These are phyloP conservation scores for Scheffersomyces segobiensis DNA, from an alignment of 1,139 yeast species.

Conservation along the genomic window DNA sequence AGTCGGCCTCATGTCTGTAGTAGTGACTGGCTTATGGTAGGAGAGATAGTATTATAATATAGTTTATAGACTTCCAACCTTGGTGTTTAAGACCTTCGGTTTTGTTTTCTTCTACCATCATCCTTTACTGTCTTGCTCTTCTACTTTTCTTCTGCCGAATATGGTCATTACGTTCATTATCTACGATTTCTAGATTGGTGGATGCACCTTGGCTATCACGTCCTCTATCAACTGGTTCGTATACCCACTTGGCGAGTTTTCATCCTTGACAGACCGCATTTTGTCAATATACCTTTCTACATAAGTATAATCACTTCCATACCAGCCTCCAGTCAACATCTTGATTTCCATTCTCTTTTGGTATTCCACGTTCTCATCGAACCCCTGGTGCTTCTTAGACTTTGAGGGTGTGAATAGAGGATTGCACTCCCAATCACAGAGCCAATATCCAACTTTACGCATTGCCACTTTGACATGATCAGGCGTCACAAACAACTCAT, in stretches of 20 bases:
- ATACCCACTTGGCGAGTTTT: slow-evolving; percentile 33
- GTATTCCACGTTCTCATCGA: slow-evolving; percentile 10
- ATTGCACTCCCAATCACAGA: slow-evolving; percentile 45
- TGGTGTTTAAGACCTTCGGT: too few relatives aligned
- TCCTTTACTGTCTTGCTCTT: too few relatives aligned
- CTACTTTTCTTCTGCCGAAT: neutral
- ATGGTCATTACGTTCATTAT: neutral
- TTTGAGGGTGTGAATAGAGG: slow-evolving; percentile 12
- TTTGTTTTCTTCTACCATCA: too few relatives aligned
- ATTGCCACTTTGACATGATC: slow-evolving; percentile 41
- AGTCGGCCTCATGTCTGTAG: too few relatives aligned
- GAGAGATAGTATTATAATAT: too few relatives aligned
- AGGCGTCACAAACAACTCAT: slow-evolving; percentile 36
- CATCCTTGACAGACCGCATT: slow-evolving; percentile 19
- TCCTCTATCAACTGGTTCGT: slow-evolving; percentile 42
- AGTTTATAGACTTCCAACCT: too few relatives aligned
- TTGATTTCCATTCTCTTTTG: slow-evolving; percentile 28
- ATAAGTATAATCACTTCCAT: slow-evolving; percentile 43
- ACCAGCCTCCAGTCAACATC: slow-evolving; percentile 50
- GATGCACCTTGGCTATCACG: slow-evolving; percentile 33
- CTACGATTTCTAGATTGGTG: slow-evolving; percentile 31
- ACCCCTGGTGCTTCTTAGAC: slow-evolving; percentile 4
- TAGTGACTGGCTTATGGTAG: too few relatives aligned
- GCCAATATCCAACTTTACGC: slow-evolving; percentile 48
- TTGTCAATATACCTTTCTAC: slow-evolving; percentile 31